phyloP scores from a whole-genome alignment of 805 yeast genomes.

The Spathaspora arborariae region DNA sequence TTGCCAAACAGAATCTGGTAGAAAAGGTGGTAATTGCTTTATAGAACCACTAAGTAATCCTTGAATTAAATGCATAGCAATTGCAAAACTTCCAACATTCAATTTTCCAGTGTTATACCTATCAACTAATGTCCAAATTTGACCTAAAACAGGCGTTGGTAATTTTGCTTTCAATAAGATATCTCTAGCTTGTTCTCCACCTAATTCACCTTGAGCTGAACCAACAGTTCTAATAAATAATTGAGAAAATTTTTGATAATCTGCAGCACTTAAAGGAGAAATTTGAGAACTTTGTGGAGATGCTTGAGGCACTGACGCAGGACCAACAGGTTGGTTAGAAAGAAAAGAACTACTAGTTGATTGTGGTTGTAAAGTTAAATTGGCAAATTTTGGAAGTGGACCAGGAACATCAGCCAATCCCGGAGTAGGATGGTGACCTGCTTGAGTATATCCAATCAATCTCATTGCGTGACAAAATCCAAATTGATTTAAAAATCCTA shows the following conservation, averaged over 20 bases:
- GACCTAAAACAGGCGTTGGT: constrained; percentile 73
- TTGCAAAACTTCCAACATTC: constrained; percentile 69
- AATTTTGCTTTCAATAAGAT: constrained; percentile 87
- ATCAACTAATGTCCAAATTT: constrained; percentile 88
- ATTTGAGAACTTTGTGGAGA: constrained; percentile 29
- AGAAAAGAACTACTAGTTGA: constrained; percentile 36
- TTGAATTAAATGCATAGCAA: constrained; percentile 95
- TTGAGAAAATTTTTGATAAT: constrained; percentile 60
- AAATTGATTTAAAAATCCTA: constrained; percentile 75
- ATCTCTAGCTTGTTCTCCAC: constrained; percentile 77
- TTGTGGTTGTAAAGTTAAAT: constrained; percentile 26
- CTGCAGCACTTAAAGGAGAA: constrained; percentile 54
- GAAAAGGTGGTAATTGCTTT: constrained; percentile 48
- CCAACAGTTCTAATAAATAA: constrained; percentile 66
- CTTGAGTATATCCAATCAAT: constrained; percentile 82
- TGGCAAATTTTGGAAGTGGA: constrained; percentile 59
- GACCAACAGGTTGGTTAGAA: constrained; percentile 39
- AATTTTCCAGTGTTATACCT: constrained; percentile 69
- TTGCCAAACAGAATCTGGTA: constrained; percentile 39
- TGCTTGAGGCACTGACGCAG: constrained; percentile 18
- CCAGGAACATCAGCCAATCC: constrained; percentile 54
- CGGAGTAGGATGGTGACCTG: constrained; percentile 55
- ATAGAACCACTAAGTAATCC: constrained; percentile 65
- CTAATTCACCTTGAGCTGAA: constrained; percentile 52
- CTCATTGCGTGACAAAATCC: constrained; percentile 88